Evolutionary conservation across 192 early-diverging fungal species (phyloP), one percentile per base, ranked within the genome.

Genomic region (Diversispora epigaea): DNA sequence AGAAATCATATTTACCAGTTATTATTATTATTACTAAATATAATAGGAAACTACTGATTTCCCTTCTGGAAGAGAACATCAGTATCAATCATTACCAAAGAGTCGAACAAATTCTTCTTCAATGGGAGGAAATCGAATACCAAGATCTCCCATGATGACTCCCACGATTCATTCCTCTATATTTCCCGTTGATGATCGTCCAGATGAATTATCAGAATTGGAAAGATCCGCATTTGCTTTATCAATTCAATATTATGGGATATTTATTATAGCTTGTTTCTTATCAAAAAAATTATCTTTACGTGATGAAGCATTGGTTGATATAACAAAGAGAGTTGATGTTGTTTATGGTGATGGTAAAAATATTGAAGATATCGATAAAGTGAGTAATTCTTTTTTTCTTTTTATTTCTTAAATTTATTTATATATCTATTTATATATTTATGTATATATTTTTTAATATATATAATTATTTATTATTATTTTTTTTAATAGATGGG

Each of bases 221-320:
- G 80, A 73, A 4, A 68, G 73, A n/a, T 76, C 72, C 17, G 80
- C 72, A 7, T 84, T 78, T 54, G 63, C 46, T 10, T 65, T 76
- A 19, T 67, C 72, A 4, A 86, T 91, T 39, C 80, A 84, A 49
- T 83, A 79, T 3, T 89, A 85, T 75, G 82, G 87, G 1, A 65
- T 41, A 17, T 77, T 80, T 45, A 41, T 86, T 45, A 67, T 91
- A 10, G 75, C 77, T 14, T 88, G 85, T 56, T 65, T 91, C 14
- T 49, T 88, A 11, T 85, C 80, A 19, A 76, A 80, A 1, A 83
- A 90, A 40, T 84, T 87, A 63, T 60, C 75, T 9, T 78, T 88
- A 21, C 80, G 86, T 25, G 81, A 89, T 44, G 80, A 80, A 45
- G 89, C 89, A 45, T 40, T 91, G 25, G 78, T 78, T 15, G 78